phyloP scores from a whole-genome alignment of 176 grass and related monocot genomes.

The Urochloa ruziziensis region DNA sequence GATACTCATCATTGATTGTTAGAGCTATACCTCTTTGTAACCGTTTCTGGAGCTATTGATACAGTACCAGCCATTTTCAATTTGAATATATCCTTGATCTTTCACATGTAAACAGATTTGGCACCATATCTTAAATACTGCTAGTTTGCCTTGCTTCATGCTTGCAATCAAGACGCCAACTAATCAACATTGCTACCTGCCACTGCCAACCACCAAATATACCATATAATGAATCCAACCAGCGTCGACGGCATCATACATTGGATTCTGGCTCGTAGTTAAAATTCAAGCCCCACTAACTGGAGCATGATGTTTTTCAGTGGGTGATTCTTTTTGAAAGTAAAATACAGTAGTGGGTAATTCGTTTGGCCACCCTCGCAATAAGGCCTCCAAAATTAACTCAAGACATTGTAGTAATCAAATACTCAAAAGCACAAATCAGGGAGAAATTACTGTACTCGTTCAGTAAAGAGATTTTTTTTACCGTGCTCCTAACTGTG shows the following conservation, averaged over 20 bases:
- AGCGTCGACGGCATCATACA: not conserved
- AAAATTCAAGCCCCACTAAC: not conserved
- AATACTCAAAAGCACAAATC: not conserved
- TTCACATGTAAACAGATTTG: not conserved
- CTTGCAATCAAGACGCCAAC: not conserved
- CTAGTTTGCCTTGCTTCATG: not conserved
- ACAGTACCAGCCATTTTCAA: not conserved
- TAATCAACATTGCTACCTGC: not conserved
- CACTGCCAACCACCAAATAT: not conserved
- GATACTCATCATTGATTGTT: not conserved
- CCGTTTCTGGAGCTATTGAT: not conserved
- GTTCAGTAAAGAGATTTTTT: no score
- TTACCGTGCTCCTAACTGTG: not conserved
- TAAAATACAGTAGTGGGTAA: no score
- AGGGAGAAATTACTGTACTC: not conserved
- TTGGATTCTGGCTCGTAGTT: not conserved
- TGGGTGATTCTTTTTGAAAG: not conserved
- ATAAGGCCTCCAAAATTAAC: not conserved
- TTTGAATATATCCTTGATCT: no score
- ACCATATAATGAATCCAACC: not conserved
- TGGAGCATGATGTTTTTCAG: not conserved
- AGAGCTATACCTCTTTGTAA: not conserved
- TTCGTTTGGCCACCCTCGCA: not conserved
- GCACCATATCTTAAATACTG: not conserved
- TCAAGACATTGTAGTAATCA: not conserved